Conservation (phyloP, 345 rosid species). For the Punica granatum region DNA sequence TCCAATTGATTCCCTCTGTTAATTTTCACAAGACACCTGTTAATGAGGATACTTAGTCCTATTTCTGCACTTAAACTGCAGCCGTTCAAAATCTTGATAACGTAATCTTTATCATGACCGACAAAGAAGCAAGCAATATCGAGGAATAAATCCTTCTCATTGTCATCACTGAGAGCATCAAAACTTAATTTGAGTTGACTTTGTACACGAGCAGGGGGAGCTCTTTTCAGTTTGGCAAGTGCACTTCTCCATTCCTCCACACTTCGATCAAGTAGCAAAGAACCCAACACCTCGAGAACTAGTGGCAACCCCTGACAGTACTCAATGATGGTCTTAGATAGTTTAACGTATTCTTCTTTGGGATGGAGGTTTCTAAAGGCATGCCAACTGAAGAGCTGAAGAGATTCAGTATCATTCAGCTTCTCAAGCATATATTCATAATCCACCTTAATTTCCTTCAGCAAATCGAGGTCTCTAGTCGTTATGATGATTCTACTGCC, state of each 20-base stretch:
- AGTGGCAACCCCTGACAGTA: slow-evolving; percentile 7
- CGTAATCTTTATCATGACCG: neutral
- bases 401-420: neutral
- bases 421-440: neutral
- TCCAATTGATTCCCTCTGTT: neutral
- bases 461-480: slow-evolving; percentile 1
- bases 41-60: neutral
- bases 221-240: neutral
- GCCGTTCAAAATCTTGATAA: neutral
- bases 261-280: neutral
- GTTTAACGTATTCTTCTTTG: neutral
- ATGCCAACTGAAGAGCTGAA: slow-evolving; percentile 3
- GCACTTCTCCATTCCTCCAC: neutral
- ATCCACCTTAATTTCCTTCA: neutral
- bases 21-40: neutral
- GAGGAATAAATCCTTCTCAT: slow-evolving; percentile 7
- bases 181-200: slow-evolving; percentile 1
- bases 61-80: neutral
- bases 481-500: too few relatives aligned
- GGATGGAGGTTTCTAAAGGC: neutral
- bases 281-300: slow-evolving; percentile 9
- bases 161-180: neutral
- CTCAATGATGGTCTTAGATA: neutral
- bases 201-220: neutral
- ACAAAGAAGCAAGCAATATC: slow-evolving; percentile 12